Base-by-base conservation (phyloP, 2,329 filamentous ascomycete species). In the Alternaria sp. region DNA sequence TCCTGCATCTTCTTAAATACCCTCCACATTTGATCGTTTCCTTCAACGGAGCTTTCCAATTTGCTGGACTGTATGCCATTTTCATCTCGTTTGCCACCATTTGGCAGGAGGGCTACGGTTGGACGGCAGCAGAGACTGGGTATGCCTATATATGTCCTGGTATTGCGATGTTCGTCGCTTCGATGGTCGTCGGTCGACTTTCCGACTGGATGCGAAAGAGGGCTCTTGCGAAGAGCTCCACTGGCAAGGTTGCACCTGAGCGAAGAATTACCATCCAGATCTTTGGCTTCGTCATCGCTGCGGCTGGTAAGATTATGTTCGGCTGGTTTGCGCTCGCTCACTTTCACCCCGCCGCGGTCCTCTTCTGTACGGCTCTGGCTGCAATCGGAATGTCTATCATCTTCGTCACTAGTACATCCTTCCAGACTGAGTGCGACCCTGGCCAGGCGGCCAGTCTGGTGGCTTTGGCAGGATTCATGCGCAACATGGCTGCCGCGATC, bases 331-430 rank as follows among this genome's bases (percentile, higher is more conserved):
- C 78, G 8, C 60, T 28, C 65, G 75, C 23, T 63, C 75, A 7
- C 61, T 72, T 47, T 58, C 71, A 68, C 30, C 71, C 71, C 41
- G 69, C 65, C 15, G 61, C 61, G 18, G 60, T 62, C 14, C 70
- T 71, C 10, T 62, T 68, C 25, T 66, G 67, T 14, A 57, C 68
- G 18, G 68, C 78, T 72, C 73, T 62, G 73, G 77, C 82, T 33
- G 80, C 80, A 7, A 79, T 81, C 61, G 80, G 80, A 7, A 80
- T 67, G 9, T 71, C 71, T 10, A 43, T 81, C 65, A 81, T 83
- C 46, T 82, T 83, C 60, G 79, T 83, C 18, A 78, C 80, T 3
- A 82, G 76, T 21, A 82, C 80, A 0, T 79, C 79, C 1, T 83
- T 81, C 63, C 75, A 82, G 44, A 82, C 81, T 12, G 80, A 82